Evolutionary conservation across 805 yeast genomes (phyloP).

Genomic region (Lachancea meyersii): DNA sequence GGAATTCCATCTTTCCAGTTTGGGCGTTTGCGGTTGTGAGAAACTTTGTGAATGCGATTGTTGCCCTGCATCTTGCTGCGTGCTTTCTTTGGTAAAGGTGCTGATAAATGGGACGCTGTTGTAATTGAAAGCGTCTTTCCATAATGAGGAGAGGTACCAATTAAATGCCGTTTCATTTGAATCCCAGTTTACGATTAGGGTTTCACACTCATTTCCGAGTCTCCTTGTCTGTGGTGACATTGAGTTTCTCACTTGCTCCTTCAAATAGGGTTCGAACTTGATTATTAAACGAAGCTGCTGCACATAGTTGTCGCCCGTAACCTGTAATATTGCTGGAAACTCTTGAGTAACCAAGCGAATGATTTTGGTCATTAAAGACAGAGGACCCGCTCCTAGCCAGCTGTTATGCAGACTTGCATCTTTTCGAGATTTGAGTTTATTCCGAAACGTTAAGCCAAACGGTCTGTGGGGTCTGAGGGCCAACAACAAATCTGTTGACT

Average conservation of each 20-base stretch:
- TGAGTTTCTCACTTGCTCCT: not conserved
- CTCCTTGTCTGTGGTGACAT: constrained; percentile 14
- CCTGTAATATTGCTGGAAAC: constrained; percentile 24
- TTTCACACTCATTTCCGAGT: constrained; percentile 4
- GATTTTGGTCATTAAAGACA: constrained; percentile 17
- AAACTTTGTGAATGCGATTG: constrained; percentile 7
- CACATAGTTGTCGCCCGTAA: constrained; percentile 22
- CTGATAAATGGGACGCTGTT: constrained; percentile 9
- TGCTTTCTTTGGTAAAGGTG: not conserved
- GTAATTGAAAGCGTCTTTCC: constrained; percentile 26
- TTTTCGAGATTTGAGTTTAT: constrained; percentile 20
- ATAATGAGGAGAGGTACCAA: constrained; percentile 24
- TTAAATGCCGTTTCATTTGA: constrained; percentile 13
- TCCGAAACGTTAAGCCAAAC: constrained; percentile 20
- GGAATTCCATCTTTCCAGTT: constrained; percentile 28
- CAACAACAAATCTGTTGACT: constrained; percentile 16
- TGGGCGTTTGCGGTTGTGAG: constrained; percentile 18
- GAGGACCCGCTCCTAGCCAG: constrained; percentile 26
- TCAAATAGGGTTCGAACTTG: constrained; percentile 12
- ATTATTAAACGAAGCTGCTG: constrained; percentile 16
- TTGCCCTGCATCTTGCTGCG: constrained; percentile 2
- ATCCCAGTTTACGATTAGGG: constrained; percentile 13
- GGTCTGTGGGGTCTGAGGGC: constrained; percentile 28
- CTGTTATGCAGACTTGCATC: constrained; percentile 12
- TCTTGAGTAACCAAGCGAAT: constrained; percentile 16